A percentile compares a stretch with the other conserved stretches of the same genome.
These are phyloP conservation scores for Perkinsela sp. DNA, from an alignment of 208 protist genomes.

Conservation along the genomic window DNA sequence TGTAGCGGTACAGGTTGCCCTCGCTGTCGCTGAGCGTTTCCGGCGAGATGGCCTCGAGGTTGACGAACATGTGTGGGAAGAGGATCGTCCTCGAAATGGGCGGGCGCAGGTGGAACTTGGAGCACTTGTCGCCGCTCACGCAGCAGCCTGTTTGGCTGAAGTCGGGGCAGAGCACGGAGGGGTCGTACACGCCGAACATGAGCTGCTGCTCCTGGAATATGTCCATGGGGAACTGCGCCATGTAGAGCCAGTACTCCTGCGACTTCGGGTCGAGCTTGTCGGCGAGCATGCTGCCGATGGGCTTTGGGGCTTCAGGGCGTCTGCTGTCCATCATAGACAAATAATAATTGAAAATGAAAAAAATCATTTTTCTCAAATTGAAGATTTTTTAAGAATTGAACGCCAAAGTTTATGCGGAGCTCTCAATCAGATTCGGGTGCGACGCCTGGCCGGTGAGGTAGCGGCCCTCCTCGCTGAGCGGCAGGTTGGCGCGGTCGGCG, in stretches of 20 bases:
- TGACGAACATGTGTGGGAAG: constrained; percentile 35
- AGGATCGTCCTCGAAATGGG: constrained; percentile 26
- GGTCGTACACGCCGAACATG: background rate
- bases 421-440: background rate
- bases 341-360: too few species aligned
- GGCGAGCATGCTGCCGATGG: too few species aligned
- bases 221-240: background rate
- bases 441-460: background rate
- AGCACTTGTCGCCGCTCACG: constrained; percentile 48
- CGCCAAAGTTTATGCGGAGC: background rate
- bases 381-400: too few species aligned
- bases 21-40: background rate
- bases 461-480: background rate
- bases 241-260: background rate
- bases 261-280: background rate
- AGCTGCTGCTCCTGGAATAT: background rate
- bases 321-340: too few species aligned
- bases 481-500: background rate
- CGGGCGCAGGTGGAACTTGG: constrained; percentile 26
- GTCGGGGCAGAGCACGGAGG: constrained; percentile 13
- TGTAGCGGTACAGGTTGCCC: constrained; percentile 1
- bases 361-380: too few species aligned
- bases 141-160: constrained; percentile 69
- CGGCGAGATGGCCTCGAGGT: constrained; percentile 7
- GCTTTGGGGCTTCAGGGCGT: too few species aligned